Percentiles rank a stretch among this genome's conserved stretches.
Evolutionary conservation across 2,329 filamentous ascomycete species (phyloP).

Genomic region (Fusarium citri): DNA sequence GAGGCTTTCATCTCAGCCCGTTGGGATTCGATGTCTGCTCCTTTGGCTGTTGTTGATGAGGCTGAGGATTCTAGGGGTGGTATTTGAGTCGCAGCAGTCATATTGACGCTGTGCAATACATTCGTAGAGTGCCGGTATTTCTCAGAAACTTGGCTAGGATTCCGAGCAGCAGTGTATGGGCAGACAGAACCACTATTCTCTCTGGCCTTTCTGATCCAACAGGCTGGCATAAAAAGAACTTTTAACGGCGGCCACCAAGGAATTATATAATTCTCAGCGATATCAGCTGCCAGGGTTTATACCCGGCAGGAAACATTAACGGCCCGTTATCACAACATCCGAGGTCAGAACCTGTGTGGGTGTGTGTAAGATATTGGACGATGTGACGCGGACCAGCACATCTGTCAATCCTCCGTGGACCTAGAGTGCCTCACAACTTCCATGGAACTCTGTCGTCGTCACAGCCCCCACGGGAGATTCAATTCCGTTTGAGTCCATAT

Average conservation of each 20-base stretch:
- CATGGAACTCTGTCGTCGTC: slow-evolving; percentile 12
- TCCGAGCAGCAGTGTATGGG: background rate
- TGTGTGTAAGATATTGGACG: slow-evolving; percentile 7
- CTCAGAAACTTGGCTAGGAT: background rate
- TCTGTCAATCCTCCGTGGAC: background rate
- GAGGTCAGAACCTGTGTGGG: slow-evolving; percentile 4
- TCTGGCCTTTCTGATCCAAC: background rate
- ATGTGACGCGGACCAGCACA: slow-evolving; percentile 17
- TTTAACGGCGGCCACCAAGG: background rate
- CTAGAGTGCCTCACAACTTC: background rate
- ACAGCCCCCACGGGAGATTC: slow-evolving; percentile 8
- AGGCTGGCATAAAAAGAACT: background rate
- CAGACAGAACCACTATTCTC: background rate
- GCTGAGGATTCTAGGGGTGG: slow-evolving; percentile 39
- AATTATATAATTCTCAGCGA: slow-evolving; percentile 26
- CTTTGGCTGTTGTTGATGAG: slow-evolving; percentile 39
- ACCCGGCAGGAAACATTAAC: slow-evolving; percentile 28
- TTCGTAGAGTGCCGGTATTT: background rate
- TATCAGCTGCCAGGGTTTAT: background rate
- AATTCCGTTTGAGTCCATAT: slow-evolving; percentile 25
- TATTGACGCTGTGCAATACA: slow-evolving; percentile 2
- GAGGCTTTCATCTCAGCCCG: slow-evolving; percentile 50
- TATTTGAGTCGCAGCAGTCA: slow-evolving; percentile 26
- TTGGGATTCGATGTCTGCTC: slow-evolving; percentile 58
- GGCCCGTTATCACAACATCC: slow-evolving; percentile 4